phyloP scores from a whole-genome alignment of 805 yeast genomes.

The Cyberlindnera mrakii region DNA sequence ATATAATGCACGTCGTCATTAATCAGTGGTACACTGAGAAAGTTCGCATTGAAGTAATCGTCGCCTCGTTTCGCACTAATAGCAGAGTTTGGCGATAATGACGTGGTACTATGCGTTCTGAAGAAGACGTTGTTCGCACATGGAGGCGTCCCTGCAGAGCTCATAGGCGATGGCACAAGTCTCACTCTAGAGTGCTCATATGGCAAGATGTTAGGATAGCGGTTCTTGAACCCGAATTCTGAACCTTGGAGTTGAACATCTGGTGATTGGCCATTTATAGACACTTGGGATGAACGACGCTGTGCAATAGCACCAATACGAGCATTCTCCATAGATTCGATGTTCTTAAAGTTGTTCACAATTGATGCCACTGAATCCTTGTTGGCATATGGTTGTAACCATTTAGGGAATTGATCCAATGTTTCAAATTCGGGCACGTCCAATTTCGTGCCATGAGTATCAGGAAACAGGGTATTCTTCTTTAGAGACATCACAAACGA shows the following conservation, averaged over 20 bases:
- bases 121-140: slow-evolving; percentile 1
- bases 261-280: slow-evolving; percentile 8
- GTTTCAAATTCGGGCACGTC: slow-evolving; percentile 9
- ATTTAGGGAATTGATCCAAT: slow-evolving; percentile 27
- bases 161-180: slow-evolving; percentile 28
- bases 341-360: slow-evolving; percentile 24
- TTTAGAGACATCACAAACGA: slow-evolving; percentile 20
- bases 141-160: slow-evolving; percentile 11
- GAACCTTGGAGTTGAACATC: slow-evolving; percentile 39
- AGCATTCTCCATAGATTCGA: slow-evolving; percentile 30
- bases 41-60: slow-evolving; percentile 52
- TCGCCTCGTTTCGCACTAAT: slow-evolving; percentile 5
- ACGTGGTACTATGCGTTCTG: slow-evolving; percentile 1
- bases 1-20: slow-evolving; percentile 45
- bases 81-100: slow-evolving; percentile 24
- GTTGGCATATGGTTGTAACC: slow-evolving; percentile 39
- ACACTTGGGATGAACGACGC: slow-evolving; percentile 9
- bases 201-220: slow-evolving; percentile 77
- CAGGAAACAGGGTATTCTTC: slow-evolving; percentile 9
- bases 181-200: slow-evolving; percentile 49
- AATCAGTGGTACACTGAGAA: slow-evolving; percentile 35
- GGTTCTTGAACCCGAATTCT: slow-evolving; percentile 66
- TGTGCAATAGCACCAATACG: slow-evolving; percentile 18
- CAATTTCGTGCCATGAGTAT: slow-evolving; percentile 6
- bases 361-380: slow-evolving; percentile 19